Conservation (phyloP, 2,329 filamentous ascomycete species). For the Xylariaceae sp. region DNA sequence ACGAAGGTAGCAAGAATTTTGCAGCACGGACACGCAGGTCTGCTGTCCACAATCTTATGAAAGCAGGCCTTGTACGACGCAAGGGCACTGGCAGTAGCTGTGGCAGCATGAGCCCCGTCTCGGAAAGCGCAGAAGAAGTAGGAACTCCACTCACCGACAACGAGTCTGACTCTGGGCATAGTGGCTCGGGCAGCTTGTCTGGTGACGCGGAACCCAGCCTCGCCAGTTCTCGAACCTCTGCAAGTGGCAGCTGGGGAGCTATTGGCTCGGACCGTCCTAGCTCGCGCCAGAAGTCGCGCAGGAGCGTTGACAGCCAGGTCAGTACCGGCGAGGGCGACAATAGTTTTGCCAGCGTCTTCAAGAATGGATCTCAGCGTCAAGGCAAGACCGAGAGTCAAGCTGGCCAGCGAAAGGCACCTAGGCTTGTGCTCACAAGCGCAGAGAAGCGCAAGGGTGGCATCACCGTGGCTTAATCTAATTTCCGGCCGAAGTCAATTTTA, state of each 20-base stretch:
- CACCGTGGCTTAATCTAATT: conserved; percentile 34
- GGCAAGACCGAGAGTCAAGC: conserved; percentile 63
- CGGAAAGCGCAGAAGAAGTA: conserved; percentile 73
- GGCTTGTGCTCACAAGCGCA: conserved; percentile 85
- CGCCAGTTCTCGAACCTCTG: conserved; percentile 77
- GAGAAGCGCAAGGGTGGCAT: conserved; percentile 83
- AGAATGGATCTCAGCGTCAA: conserved; percentile 60
- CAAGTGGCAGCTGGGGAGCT: conserved; percentile 75
- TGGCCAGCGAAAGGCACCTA: conserved; percentile 79
- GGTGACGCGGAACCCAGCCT: conserved; percentile 73
- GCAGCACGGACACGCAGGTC: conserved; percentile 88
- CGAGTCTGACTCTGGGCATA: conserved; percentile 73
- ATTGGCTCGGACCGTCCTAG: conserved; percentile 87
- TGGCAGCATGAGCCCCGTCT: conserved; percentile 88
- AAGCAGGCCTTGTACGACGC: conserved; percentile 87
- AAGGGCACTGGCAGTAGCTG: conserved; percentile 72
- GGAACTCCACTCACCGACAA: conserved; percentile 77
- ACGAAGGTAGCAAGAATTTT: conserved; percentile 98
- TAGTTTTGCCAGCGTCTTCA: conserved; percentile 72
- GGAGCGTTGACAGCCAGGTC: conserved; percentile 69
- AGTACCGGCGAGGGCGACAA: conserved; percentile 64
- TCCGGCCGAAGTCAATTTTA: conserved; percentile 24
- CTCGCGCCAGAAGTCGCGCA: conserved; percentile 69
- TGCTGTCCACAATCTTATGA: conserved; percentile 89
- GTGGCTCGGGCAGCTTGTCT: conserved; percentile 80